Percentiles rank a stretch among this genome's conserved stretches.
These are phyloP conservation scores for Arctium minus DNA, from an alignment of 129 eudicot genomes.

Conservation along the genomic window DNA sequence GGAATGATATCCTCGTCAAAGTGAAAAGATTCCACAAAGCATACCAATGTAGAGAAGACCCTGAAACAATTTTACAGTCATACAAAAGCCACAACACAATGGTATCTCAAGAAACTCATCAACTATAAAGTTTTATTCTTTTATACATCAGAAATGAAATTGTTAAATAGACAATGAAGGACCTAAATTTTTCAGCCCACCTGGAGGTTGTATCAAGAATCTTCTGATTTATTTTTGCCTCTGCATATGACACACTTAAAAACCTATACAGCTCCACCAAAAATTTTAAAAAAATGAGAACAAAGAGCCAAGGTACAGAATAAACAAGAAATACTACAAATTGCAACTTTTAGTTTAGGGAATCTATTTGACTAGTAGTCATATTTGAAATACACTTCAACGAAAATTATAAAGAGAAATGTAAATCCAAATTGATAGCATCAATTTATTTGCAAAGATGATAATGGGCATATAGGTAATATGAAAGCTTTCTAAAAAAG, in stretches of 20 bases:
- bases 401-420: background rate
- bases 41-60: constrained; percentile 42
- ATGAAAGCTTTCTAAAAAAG: background rate
- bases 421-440: background rate
- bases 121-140: background rate
- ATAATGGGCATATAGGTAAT: background rate
- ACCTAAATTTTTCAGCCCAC: constrained; percentile 10
- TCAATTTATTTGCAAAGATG: constrained; percentile 1
- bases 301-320: too few relatives aligned
- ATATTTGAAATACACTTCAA: too few relatives aligned
- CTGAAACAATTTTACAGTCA: constrained; percentile 37
- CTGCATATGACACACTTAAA: constrained; percentile 46
- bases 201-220: constrained; percentile 38
- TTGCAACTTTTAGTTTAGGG: too few relatives aligned
- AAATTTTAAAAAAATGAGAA: too few relatives aligned
- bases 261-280: constrained; percentile 28
- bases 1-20: constrained; percentile 45
- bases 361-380: too few relatives aligned
- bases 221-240: constrained; percentile 29
- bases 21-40: constrained; percentile 39
- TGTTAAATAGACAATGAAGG: background rate
- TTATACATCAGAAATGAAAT: background rate
- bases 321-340: too few relatives aligned
- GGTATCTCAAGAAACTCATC: background rate
- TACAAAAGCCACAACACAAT: background rate